Percentiles rank a stretch among this genome's conserved stretches.
Conservation (phyloP, 2,329 filamentous ascomycete species). For the Fusarium burgessii region DNA sequence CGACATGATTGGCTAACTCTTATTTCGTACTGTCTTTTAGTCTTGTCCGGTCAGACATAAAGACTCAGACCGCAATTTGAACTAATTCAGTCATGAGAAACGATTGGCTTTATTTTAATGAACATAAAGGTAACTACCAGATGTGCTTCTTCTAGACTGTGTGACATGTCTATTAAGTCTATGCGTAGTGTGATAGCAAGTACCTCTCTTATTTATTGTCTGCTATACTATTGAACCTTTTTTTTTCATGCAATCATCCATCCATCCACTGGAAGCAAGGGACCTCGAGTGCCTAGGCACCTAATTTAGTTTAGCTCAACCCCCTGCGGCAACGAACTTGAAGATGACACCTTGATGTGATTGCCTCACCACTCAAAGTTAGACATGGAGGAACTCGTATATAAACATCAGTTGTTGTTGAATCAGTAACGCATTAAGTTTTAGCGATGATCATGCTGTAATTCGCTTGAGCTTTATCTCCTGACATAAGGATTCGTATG, state of each 20-base stretch:
- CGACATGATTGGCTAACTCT: slow-evolving; percentile 41
- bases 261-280: neutral
- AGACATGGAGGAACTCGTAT: neutral
- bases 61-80: slow-evolving; percentile 16
- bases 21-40: slow-evolving; percentile 38
- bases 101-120: slow-evolving; percentile 16
- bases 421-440: neutral
- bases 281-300: neutral
- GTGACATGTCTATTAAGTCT: slow-evolving; percentile 20
- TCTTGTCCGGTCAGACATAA: slow-evolving; percentile 26
- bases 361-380: slow-evolving; percentile 1
- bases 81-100: slow-evolving; percentile 11
- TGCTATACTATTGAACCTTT: neutral
- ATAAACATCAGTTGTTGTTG: neutral
- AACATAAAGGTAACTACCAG: slow-evolving; percentile 9
- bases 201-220: neutral
- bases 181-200: neutral
- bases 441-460: neutral
- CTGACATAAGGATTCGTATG: neutral
- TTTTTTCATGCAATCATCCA: neutral
- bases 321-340: slow-evolving; percentile 26
- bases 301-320: slow-evolving; percentile 12
- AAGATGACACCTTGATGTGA: slow-evolving; percentile 39
- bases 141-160: slow-evolving; percentile 1
- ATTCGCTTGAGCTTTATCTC: neutral